A percentile compares a stretch with the other conserved stretches of the same genome.
These are phyloP conservation scores for Astragalus membranaceus DNA, from an alignment of 306 rosid species.

Conservation along the genomic window DNA sequence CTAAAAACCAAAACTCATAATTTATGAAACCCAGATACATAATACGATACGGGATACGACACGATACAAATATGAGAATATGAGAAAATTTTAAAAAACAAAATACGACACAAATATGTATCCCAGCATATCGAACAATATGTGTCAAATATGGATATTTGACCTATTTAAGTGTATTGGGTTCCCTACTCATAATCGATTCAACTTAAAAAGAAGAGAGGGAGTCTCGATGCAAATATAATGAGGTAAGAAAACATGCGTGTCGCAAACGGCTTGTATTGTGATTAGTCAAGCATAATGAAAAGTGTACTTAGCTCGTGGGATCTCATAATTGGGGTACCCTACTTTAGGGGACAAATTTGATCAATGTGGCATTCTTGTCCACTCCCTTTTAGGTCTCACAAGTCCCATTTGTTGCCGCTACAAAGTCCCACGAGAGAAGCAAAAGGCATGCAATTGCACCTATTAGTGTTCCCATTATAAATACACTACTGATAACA, in stretches of 20 bases:
- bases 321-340: slow-evolving; percentile 46
- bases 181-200: too few species aligned
- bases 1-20: too few species aligned
- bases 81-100: too few species aligned
- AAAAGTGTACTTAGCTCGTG: slow-evolving; percentile 39
- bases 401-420: slow-evolving; percentile 19
- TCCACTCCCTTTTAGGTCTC: slow-evolving; percentile 31
- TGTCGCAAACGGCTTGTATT: slow-evolving; percentile 9
- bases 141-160: too few species aligned
- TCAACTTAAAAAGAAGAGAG: too few species aligned
- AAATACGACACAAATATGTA: too few species aligned
- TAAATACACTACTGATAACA: not conserved
- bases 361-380: slow-evolving; percentile 35
- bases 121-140: too few species aligned
- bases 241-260: slow-evolving; percentile 4
- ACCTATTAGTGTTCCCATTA: not conserved
- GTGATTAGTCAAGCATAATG: slow-evolving; percentile 21
- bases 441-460: slow-evolving; percentile 19
- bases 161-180: too few species aligned
- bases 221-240: too few species aligned
- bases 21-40: too few species aligned
- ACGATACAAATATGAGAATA: too few species aligned
- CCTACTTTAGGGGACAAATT: slow-evolving; percentile 48
- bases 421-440: slow-evolving; percentile 8
- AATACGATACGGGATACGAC: too few species aligned